A percentile compares a stretch with the other conserved stretches of the same genome.
Evolutionary conservation across 352 stramenopile species (phyloP).

Genomic region (Plasmopara viticola): DNA sequence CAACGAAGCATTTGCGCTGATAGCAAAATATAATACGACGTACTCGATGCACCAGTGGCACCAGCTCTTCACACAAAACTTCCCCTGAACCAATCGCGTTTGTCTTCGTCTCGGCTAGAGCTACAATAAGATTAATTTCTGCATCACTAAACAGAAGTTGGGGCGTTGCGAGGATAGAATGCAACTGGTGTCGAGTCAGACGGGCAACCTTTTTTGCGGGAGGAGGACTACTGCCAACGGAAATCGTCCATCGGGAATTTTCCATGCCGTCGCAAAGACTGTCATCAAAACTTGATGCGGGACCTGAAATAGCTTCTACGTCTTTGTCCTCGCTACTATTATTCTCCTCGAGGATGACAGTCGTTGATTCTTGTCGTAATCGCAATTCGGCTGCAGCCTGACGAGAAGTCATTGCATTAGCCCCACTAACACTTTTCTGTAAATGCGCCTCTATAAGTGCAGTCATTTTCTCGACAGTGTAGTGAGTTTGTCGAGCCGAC

Average conservation of each 20-base stretch:
- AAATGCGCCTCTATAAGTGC: constrained; percentile 30
- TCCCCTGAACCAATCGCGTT: constrained; percentile 21
- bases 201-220: constrained; percentile 18
- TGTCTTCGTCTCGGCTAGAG: constrained; percentile 27
- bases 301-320: background rate
- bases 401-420: constrained; percentile 13
- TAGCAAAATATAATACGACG: constrained; percentile 54
- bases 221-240: constrained; percentile 4
- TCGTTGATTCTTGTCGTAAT: constrained; percentile 5
- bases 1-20: constrained; percentile 40
- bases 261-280: constrained; percentile 4
- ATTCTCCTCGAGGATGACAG: constrained; percentile 14
- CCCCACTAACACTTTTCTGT: constrained; percentile 14
- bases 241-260: constrained; percentile 3
- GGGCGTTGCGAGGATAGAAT: constrained; percentile 40
- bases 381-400: constrained; percentile 11
- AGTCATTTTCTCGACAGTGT: constrained; percentile 38
- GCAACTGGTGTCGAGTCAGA: constrained; percentile 40
- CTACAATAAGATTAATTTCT: constrained; percentile 52
- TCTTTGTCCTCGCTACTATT: constrained; percentile 11
- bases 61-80: constrained; percentile 34
- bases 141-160: constrained; percentile 45
- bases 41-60: constrained; percentile 36
- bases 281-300: constrained; percentile 2
- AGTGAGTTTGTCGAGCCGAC: constrained; percentile 27